These are phyloP conservation scores for Hypoxylon intermedium DNA, from an alignment of 495 filamentous ascomycete species.

Conservation along the genomic window DNA sequence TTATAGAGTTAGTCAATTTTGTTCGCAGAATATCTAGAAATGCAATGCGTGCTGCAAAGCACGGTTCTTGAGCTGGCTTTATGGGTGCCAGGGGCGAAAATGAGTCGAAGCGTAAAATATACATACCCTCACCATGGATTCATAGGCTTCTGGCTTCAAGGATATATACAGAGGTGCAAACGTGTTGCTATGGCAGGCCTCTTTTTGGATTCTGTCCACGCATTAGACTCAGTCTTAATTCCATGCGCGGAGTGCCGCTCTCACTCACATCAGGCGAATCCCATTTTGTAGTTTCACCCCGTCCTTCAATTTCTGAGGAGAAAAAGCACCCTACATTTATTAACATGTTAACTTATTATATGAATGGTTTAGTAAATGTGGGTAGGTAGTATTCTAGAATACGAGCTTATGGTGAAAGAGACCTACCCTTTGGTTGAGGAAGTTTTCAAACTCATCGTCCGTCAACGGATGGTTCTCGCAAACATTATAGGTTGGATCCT, in stretches of 20 bases:
- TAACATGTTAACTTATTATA: neutral
- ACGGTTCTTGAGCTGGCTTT: neutral
- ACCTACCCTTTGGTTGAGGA: slow-evolving; percentile 55
- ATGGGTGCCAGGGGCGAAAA: neutral
- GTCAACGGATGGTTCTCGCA: slow-evolving; percentile 57
- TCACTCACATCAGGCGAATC: slow-evolving; percentile 58
- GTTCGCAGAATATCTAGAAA: neutral
- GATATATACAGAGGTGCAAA: slow-evolving; percentile 58
- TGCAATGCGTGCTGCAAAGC: neutral
- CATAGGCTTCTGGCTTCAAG: slow-evolving; percentile 49
- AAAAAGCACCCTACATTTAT: slow-evolving; percentile 55
- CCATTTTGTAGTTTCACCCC: slow-evolving; percentile 53
- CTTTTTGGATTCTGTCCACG: slow-evolving; percentile 54
- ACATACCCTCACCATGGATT: slow-evolving; percentile 40
- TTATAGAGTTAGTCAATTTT: slow-evolving; percentile 36
- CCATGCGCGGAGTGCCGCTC: neutral
- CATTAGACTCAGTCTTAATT: slow-evolving; percentile 15
- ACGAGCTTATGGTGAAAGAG: neutral
- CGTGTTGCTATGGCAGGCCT: slow-evolving; percentile 58
- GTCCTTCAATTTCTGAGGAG: slow-evolving; percentile 46
- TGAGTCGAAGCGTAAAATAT: neutral
- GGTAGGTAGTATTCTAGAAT: neutral
- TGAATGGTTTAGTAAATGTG: too few relatives aligned
- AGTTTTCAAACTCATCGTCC: slow-evolving; percentile 62
- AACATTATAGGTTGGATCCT: slow-evolving; percentile 53